Base-by-base conservation (phyloP, 768 basidiomycete genomes). In the Flagelloscypha sp. region DNA sequence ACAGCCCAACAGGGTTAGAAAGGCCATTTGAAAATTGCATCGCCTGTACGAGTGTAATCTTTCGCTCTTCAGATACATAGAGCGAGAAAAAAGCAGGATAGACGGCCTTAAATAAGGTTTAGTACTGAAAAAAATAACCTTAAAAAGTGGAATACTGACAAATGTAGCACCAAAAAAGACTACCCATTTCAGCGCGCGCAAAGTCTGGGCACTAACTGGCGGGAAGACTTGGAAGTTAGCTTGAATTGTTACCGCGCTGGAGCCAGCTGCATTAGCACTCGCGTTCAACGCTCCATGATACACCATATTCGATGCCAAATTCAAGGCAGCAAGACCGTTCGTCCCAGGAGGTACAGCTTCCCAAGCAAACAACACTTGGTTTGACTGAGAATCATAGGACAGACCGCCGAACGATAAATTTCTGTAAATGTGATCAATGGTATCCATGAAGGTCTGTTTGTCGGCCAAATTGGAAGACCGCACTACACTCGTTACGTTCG, bases 1-100 rank as follows among this genome's bases (percentile, higher is more conserved):
- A 85, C 28, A 87, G 59, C 3, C 79, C 82, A 31, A 75, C 53
- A 13, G 81, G 76, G 46, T 84, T 65, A 1, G 76, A 66, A 18
- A 86, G 55, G 1, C 84, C 84, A 51, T 87, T 84, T 23, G 79
- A 82, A 23, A 81, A 61, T 48, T 87, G 84, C 80, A 87, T 88
- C 2, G 84, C 79, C 50, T 86, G 82, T 1, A 87, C 80, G 29
- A 60, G 56, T 2, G 76, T 74, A 1, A 77, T 73, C 2, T 74
- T 68, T 7, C 81, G 72, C 49, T 88, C 85, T 41, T 66, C 68
- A 0, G 82, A 76, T 3, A 84, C 82, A 52, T 88, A 88, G 10
- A 88, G 53, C 7, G 81, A 70, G 45, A 76, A 85, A 59, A 88
- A 88, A 3, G 84, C 84, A n/a, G 85, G 82, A 48, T 72, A 87